A percentile compares a stretch with the other conserved stretches of the same genome.
phyloP scores from a whole-genome alignment of 106 monocot species.

The Dendrobium catenatum region DNA sequence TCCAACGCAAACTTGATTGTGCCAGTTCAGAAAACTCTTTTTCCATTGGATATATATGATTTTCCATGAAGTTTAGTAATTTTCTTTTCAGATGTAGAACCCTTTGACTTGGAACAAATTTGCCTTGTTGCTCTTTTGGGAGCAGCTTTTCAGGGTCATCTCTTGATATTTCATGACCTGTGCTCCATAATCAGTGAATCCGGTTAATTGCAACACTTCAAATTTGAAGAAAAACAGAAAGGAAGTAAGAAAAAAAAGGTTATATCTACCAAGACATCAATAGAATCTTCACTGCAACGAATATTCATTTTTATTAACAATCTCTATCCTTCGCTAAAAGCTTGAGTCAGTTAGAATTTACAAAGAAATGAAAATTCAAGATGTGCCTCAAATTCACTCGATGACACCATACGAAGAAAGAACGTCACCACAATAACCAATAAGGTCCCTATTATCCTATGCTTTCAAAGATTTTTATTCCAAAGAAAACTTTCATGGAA shows the following conservation, averaged over 20 bases:
- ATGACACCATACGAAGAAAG: not conserved
- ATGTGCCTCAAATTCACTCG: not conserved
- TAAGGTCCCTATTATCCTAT: not conserved
- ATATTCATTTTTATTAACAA: not conserved
- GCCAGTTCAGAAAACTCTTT: constrained; percentile 75
- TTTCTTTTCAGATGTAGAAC: constrained; percentile 70
- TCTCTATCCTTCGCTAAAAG: not conserved
- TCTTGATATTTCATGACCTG: constrained; percentile 18
- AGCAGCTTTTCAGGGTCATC: constrained; percentile 1
- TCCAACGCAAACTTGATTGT: constrained; percentile 79
- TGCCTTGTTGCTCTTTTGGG: constrained; percentile 27
- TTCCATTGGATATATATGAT: constrained; percentile 89
- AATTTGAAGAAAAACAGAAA: not conserved
- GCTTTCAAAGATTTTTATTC: not conserved
- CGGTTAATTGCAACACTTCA: not conserved
- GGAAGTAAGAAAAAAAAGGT: not conserved
- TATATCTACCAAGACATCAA: not conserved
- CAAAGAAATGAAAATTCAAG: constrained; percentile 2
- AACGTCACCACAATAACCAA: not conserved
- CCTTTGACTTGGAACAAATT: constrained; percentile 66
- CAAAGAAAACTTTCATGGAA: not conserved
- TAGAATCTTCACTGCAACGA: not conserved
- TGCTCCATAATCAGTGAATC: not conserved
- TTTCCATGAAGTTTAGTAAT: constrained; percentile 69
- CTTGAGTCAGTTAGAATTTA: not conserved